Base-by-base conservation (phyloP, 192 early-diverging fungal species). In the Umbelopsis sp. region DNA sequence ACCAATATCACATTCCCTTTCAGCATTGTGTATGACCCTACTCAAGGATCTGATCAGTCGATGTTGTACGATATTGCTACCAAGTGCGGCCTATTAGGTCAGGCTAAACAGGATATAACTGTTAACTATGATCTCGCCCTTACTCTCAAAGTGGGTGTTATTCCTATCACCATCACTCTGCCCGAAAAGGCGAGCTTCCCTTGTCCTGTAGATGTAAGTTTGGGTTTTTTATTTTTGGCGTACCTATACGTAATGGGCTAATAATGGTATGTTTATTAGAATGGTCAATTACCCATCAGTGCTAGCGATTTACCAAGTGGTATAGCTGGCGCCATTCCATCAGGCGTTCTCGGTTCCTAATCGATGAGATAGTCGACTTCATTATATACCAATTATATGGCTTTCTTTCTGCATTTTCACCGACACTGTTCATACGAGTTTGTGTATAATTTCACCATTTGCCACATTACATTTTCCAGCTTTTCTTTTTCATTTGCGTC, bases 1-100 rank as follows among this genome's bases (percentile, higher is more conserved):
- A 80, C 71, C 47, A 72, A 65, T n/a, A 72, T 87, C 46, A 66
- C 71, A 1, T 87, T 87, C 58, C 83, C 83, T 20, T 84, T 87
- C 49, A 22, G 46, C 0, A 72, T 84, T 23, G n/a, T 48, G n/a
- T 77, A 85, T 49, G 53, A 80, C 47, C 9, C 71, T 18, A 1
- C 33, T 1, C 46, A 78, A 37, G 71, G 73, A 20, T 55, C 66
- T 0, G 74, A 79, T 33, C 41, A 73, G 37, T 71, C 72, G n/a
- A 82, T 83, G 27, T 12, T 87, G 12, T 23, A 61, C 10, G 85
- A 87, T 46, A 69, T 87, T 61, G 33, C 81, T 16, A 53, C 22
- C 33, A 72, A 73, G n/a, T 87, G 85, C 70, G 85, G 85, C 15
- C 8, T 76, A 7, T 18, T 37, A 18, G 85, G 85, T 20, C 52